Evolutionary conservation across 192 early-diverging fungal species (phyloP), one percentile per base, ranked within the genome.

Genomic region (Podila epigama): DNA sequence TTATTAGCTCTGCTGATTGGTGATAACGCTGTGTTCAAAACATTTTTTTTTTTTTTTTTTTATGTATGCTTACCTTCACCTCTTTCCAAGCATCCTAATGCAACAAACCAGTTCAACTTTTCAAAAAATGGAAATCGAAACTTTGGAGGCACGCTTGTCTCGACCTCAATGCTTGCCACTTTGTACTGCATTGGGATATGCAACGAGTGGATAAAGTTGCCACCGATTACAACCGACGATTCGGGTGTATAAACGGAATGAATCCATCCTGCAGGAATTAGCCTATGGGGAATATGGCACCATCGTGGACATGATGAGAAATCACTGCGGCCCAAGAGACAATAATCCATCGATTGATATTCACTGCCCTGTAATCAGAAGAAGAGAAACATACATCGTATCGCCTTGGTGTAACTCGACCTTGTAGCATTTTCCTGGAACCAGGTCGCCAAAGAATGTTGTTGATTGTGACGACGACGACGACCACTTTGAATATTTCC

Each of bases 181-280:
- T 86, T 81, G 25, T 96, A 84, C 58, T 97, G 96, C 18, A 85
- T 84, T 13, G 64, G 61, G 6, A 92, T 89, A 60, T 92, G 90
- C 32, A 94, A 81, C 20, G 92, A 88, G 60, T 96, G 93, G 44
- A 97, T 84, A 73, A 95, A 98, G 75, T 97, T 98, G 52, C 96
- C 96, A 18, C 96, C 95, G 64, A 98, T 95, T 0, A 97, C 94
- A 8, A 98, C 80, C 0, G 94, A 88, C 53, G 96, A 94, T 22
- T 82, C 81, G 8, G 94, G 92, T 5, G 95, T 98, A 69, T 91
- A 93, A 8, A 97, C 95, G 1, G 96, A 92, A 72, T 98, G 96
- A 65, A 98, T 96, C 96, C 96, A 98, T 34, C 96, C 96, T 8
- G 94, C 90, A 20, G 96, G 96, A 54, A 98, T 96, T 44, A 96